A percentile compares a stretch with the other conserved stretches of the same genome.
Conservation (phyloP, 2,329 filamentous ascomycete genomes). For the Fusarium mexicanum region DNA sequence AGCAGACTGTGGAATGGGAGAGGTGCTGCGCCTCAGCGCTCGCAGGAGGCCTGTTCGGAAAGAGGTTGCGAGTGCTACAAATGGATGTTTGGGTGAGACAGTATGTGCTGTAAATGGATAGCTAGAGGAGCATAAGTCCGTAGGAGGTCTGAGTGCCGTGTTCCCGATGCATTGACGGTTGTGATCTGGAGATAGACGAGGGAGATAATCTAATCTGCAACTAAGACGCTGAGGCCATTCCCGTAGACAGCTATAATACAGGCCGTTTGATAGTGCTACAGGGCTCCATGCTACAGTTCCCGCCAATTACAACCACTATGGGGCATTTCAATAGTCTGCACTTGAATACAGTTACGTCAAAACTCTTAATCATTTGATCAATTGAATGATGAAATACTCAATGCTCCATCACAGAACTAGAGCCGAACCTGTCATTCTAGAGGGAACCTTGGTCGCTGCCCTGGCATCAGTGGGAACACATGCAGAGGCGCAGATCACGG, state of each 20-base stretch:
- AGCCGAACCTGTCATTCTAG: neutral
- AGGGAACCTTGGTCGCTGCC: neutral
- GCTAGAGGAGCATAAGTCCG: neutral
- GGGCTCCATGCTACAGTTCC: neutral
- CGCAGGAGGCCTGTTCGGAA: slow-evolving; percentile 28
- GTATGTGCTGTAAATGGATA: slow-evolving; percentile 14
- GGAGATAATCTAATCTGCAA: neutral
- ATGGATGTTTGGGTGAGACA: slow-evolving; percentile 14
- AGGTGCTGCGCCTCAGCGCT: slow-evolving; percentile 33
- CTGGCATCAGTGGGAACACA: slow-evolving; percentile 16
- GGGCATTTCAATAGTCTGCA: neutral
- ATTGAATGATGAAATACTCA: neutral
- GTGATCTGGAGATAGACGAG: neutral
- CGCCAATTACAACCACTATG: neutral
- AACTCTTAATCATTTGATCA: neutral
- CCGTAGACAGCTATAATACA: neutral
- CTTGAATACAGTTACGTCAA: neutral
- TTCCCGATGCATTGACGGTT: slow-evolving; percentile 5
- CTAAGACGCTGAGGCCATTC: neutral
- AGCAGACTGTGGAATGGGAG: slow-evolving; percentile 9
- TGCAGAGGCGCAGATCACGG: slow-evolving; percentile 26
- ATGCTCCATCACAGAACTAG: neutral
- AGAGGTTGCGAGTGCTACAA: slow-evolving; percentile 4
- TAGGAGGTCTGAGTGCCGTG: slow-evolving; percentile 2
- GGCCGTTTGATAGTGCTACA: neutral